Evolutionary conservation across 2,329 filamentous ascomycete species (phyloP).

Genomic region (Stagonosporopsis chrysanthemi): DNA sequence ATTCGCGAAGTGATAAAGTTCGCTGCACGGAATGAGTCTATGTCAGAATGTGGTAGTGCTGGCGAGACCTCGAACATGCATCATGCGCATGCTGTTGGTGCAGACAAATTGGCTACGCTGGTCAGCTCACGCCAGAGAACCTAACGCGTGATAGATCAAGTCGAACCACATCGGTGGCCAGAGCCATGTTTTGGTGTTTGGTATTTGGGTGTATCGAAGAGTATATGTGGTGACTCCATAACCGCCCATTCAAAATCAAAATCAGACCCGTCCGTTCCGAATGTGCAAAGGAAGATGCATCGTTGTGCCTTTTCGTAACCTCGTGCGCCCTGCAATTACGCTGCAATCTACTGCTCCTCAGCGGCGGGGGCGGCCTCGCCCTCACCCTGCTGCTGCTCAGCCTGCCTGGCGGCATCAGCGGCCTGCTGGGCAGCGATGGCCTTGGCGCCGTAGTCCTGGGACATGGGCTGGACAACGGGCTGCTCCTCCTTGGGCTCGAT

Average conservation of each 20-base stretch:
- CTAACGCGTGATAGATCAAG: not conserved
- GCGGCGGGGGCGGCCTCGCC: constrained; percentile 52
- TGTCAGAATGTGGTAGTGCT: not conserved
- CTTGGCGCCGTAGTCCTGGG: constrained; percentile 99
- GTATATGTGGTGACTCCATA: constrained; percentile 44
- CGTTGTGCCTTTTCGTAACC: constrained; percentile 43
- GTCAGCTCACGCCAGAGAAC: not conserved
- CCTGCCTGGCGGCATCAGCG: constrained; percentile 66
- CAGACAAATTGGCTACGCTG: not conserved
- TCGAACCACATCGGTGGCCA: constrained; percentile 26
- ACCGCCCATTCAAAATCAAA: constrained; percentile 34
- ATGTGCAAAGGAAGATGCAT: constrained; percentile 44
- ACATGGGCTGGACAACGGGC: constrained; percentile 90
- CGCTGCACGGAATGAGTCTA: not conserved
- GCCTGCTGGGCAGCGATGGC: constrained; percentile 72
- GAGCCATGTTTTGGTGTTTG: constrained; percentile 37
- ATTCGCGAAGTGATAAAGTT: not conserved
- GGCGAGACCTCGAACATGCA: not conserved
- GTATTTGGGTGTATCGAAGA: constrained; percentile 43
- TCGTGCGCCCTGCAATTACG: constrained; percentile 37
- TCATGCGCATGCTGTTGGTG: not conserved
- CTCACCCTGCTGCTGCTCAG: constrained; percentile 64
- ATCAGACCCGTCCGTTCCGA: constrained; percentile 39
- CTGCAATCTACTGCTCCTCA: constrained; percentile 41
- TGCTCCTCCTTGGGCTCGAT: constrained; percentile 99